Evolutionary conservation across 768 basidiomycete genomes (phyloP).

Genomic region (Rhizopogon vinicolor): DNA sequence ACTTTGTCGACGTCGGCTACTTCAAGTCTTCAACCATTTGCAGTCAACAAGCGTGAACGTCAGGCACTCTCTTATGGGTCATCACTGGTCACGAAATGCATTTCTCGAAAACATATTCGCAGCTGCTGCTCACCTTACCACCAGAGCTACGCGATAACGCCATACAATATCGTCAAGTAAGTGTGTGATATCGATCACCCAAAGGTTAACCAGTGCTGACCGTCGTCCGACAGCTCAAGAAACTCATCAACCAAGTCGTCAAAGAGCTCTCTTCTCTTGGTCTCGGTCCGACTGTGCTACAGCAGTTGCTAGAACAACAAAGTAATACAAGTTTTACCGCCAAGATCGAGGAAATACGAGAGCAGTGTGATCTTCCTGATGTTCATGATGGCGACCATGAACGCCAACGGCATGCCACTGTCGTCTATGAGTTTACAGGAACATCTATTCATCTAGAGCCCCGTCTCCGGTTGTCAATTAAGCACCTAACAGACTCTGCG

Average conservation of each 20-base stretch:
- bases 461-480: conserved; percentile 49
- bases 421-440: conserved; percentile 55
- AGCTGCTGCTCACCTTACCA: conserved; percentile 62
- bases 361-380: neutral
- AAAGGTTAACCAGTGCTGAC: neutral
- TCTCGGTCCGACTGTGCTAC: conserved; percentile 44
- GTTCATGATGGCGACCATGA: neutral
- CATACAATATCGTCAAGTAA: conserved; percentile 80
- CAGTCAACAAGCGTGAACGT: too few relatives aligned
- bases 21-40: too few relatives aligned
- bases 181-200: neutral
- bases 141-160: conserved; percentile 73
- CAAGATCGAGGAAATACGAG: conserved; percentile 3
- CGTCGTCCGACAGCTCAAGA: conserved; percentile 66
- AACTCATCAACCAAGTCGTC: conserved; percentile 80
- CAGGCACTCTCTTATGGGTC: neutral
- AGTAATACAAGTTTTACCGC: conserved; percentile 6
- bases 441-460: conserved; percentile 49
- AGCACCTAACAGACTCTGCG: conserved; percentile 6
- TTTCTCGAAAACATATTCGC: conserved; percentile 66
- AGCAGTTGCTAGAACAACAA: conserved; percentile 31
- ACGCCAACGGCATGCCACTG: conserved; percentile 14
- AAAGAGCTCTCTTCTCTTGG: conserved; percentile 73
- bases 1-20: too few relatives aligned
- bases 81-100: conserved; percentile 43